Base-by-base conservation (phyloP, 1,284 basidiomycete genomes). In the Tilletia caries region DNA sequence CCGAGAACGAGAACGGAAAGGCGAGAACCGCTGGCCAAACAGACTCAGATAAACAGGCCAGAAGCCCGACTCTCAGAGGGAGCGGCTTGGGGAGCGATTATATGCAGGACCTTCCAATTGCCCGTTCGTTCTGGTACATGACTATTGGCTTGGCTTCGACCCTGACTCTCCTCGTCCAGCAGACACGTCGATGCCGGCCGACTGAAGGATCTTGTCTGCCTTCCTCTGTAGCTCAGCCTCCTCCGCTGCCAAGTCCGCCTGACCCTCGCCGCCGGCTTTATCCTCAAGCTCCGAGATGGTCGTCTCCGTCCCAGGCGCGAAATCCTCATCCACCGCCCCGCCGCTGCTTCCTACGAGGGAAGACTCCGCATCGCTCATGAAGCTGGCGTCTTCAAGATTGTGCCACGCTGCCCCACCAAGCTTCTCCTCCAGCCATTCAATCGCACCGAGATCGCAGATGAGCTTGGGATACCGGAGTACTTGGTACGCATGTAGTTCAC, bases 361-460 rank as follows among this genome's bases (percentile, higher is more conserved):
- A 20, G 43, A n/a, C 10, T 41, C 37, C 37, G 15, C 37, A 41
- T 18, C 20, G 48, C 18, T 50, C 6, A 6, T 6, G 20, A 50
- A 50, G 48, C 48, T 50, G 20, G 48, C 48, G 20, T 50, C 48
- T 10, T 68, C 73, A 54, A 76, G 67, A 58, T 75, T 69, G 67
- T 83, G 81, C 67, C 77, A 76, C 64, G 75, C 71, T 33, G 78
- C 75, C 18, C 81, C 81, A 13, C 81, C 80, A 0, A 83, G 73
- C 72, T 80, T 81, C 66, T 80, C 81, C 70, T 83, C 81, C 32
- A 83, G 75, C 81, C 81, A 82, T 69, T 83, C 81, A 8, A 83
- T 71, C 3, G 81, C 81, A n/a, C 81, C 81, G n/a, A 83, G 66
- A 67, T 83, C 81, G 69, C 76, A 71, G 20, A 83, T 73, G 27